Conservation (phyloP, 192 early-diverging fungal species). For the Phlyctochytrium planicorne region DNA sequence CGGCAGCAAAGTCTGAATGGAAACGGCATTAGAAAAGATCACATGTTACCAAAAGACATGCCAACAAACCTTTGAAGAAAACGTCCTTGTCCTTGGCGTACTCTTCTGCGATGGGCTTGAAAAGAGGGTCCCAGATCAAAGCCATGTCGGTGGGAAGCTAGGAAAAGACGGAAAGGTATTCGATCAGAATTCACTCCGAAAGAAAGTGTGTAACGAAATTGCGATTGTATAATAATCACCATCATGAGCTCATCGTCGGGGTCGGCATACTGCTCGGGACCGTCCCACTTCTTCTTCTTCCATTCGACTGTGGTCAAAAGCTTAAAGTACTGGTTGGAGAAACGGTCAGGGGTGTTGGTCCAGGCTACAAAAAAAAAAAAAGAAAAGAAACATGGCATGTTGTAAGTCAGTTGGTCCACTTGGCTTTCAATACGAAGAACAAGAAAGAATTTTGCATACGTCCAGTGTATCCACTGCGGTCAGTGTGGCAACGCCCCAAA, state of each 20-base stretch:
- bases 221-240: conserved; percentile 38
- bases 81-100: conserved; percentile 67
- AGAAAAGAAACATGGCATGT: conserved; percentile 13
- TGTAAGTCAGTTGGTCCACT: no score
- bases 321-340: conserved; percentile 90
- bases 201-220: no score
- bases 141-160: conserved; percentile 65
- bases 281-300: conserved; percentile 71
- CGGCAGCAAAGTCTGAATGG: conserved; percentile 85
- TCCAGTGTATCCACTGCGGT: conserved; percentile 60
- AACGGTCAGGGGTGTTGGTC: conserved; percentile 81
- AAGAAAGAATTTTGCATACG: no score
- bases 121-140: conserved; percentile 56
- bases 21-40: conserved; percentile 81
- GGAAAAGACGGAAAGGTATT: neutral
- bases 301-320: conserved; percentile 39
- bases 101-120: conserved; percentile 55
- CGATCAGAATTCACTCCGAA: no score
- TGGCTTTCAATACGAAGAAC: no score
- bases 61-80: conserved; percentile 53
- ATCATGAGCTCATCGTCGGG: conserved; percentile 58
- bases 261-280: conserved; percentile 85
- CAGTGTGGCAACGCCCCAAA: conserved; percentile 54
- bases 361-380: conserved; percentile 50
- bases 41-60: neutral